Evolutionary conservation across 2,329 filamentous ascomycete genomes (phyloP).

Genomic region (Beauveria pseudobassiana): DNA sequence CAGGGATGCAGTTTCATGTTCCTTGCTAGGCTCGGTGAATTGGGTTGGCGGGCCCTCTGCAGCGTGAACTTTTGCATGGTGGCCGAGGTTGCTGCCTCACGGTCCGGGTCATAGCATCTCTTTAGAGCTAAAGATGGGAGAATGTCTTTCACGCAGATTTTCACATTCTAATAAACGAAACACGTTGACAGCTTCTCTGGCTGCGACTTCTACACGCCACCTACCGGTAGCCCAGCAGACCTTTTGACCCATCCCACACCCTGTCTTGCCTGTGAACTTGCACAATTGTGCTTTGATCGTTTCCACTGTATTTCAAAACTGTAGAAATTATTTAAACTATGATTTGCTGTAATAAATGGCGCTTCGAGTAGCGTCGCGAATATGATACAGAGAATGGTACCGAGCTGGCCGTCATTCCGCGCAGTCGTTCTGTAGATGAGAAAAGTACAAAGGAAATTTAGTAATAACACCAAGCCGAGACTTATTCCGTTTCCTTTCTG

Average conservation of each 20-base stretch:
- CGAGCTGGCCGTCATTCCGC: neutral
- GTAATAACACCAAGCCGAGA: constrained; percentile 4
- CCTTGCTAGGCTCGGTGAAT: neutral
- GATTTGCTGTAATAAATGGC: constrained; percentile 11
- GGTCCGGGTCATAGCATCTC: neutral
- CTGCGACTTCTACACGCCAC: constrained; percentile 3
- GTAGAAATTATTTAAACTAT: neutral
- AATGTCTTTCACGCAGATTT: no score
- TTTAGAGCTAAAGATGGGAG: no score
- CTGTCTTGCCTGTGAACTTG: constrained; percentile 5
- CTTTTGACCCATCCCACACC: neutral
- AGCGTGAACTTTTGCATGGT: neutral
- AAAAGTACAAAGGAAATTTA: constrained; percentile 8
- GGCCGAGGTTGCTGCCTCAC: neutral
- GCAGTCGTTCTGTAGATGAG: constrained; percentile 6
- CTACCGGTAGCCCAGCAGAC: neutral
- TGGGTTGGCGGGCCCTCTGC: neutral
- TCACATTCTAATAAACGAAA: no score
- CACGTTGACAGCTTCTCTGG: no score
- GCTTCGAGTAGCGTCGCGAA: constrained; percentile 22
- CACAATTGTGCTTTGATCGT: neutral
- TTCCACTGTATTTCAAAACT: no score
- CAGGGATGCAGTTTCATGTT: neutral
- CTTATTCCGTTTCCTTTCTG: neutral
- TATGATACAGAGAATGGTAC: constrained; percentile 12